phyloP scores from a whole-genome alignment of 1,284 basidiomycete species.

The Ceratobasidium sp. region DNA sequence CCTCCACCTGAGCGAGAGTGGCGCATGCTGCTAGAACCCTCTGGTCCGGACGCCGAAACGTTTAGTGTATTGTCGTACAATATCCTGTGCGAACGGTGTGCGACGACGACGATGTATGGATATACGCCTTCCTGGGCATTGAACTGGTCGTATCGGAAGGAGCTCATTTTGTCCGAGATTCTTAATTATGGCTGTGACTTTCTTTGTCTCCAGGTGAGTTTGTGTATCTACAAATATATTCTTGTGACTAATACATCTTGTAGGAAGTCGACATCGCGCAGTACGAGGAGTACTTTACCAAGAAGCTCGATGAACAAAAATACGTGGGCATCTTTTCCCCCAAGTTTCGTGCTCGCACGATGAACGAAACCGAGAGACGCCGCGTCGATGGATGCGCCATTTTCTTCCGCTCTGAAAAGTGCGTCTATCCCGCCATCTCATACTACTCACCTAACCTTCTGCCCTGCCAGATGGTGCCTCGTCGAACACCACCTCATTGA shows the following conservation, averaged over 20 bases:
- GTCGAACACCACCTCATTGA: conserved; percentile 96
- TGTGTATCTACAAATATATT: conserved; percentile 1
- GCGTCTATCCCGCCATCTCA: not conserved
- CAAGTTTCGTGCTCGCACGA: conserved; percentile 94
- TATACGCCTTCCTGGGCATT: conserved; percentile 98
- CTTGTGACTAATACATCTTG: conserved; percentile 2
- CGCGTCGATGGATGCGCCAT: conserved; percentile 97
- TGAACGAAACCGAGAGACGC: conserved; percentile 88
- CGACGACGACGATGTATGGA: conserved; percentile 92
- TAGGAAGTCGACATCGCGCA: conserved; percentile 92
- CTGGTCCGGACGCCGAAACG: conserved; percentile 69
- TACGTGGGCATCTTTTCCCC: conserved; percentile 96
- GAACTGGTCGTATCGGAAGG: conserved; percentile 94
- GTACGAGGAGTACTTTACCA: conserved; percentile 94
- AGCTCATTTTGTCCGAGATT: conserved; percentile 90
- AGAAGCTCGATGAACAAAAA: conserved; percentile 79
- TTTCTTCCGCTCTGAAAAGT: conserved; percentile 92
- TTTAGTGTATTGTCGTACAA: conserved; percentile 94
- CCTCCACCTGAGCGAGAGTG: conserved; percentile 89
- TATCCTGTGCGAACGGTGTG: conserved; percentile 93
- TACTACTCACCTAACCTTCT: conserved; percentile 15
- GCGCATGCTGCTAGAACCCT: conserved; percentile 76
- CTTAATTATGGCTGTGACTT: conserved; percentile 89
- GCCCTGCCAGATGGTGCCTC: conserved; percentile 79
- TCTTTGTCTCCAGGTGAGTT: conserved; percentile 81